A percentile compares a stretch with the other conserved stretches of the same genome.
These are phyloP conservation scores for Eimeria acervulina DNA, from an alignment of 169 alveolate species.

Conservation along the genomic window DNA sequence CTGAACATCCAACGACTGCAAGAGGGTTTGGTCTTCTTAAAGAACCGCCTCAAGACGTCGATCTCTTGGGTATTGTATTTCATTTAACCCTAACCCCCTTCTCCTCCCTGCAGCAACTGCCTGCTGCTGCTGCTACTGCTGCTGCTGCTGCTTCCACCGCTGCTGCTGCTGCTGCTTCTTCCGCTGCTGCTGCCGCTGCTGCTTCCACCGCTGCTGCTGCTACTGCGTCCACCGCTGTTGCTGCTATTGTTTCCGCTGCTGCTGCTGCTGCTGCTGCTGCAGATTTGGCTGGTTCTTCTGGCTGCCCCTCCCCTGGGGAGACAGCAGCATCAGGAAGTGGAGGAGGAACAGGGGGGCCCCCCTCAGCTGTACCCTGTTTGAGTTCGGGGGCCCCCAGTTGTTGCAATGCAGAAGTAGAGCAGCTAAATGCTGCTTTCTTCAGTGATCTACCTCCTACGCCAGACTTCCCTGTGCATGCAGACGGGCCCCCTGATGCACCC, in stretches of 20 bases:
- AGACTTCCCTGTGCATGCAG: background rate
- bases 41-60: no score
- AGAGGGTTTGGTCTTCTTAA: no score
- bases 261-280: conserved; percentile 12
- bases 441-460: background rate
- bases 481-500: conserved; percentile 23
- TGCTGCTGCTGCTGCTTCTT: background rate
- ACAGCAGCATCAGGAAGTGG: background rate
- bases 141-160: background rate
- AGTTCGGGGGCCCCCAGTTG: conserved; percentile 43
- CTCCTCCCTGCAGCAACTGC: no score
- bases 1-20: background rate
- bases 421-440: conserved; percentile 1
- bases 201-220: background rate
- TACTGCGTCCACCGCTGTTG: conserved; percentile 17
- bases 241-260: background rate
- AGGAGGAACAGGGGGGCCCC: background rate
- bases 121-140: conserved; percentile 10
- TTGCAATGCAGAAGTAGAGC: background rate
- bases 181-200: background rate
- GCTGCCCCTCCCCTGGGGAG: background rate
- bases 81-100: no score
- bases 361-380: background rate
- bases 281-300: background rate
- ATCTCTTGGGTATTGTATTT: no score